Conservation (phyloP, 148 eudicot species). For the Silene uniflora region DNA sequence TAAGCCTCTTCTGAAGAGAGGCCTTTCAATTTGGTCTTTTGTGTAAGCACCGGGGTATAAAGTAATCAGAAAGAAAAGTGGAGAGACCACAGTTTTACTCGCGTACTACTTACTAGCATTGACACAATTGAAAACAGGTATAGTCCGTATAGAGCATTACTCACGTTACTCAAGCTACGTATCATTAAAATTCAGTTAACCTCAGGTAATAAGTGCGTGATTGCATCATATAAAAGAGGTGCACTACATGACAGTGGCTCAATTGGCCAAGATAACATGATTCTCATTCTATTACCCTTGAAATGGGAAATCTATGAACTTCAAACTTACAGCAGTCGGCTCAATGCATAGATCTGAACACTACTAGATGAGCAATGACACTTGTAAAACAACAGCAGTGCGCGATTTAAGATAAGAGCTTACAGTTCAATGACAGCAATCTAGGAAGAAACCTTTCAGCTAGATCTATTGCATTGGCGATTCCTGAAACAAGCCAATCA, state of each 20-base stretch:
- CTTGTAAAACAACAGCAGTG: neutral
- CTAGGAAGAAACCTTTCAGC: slow-evolving; percentile 89
- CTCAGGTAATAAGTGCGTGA: too few relatives aligned
- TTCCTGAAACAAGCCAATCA: slow-evolving; percentile 43
- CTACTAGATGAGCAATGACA: neutral
- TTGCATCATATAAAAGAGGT: too few relatives aligned
- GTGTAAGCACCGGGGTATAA: slow-evolving; percentile 53
- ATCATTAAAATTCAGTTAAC: too few relatives aligned
- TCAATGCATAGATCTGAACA: too few relatives aligned
- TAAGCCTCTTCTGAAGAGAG: slow-evolving; percentile 62
- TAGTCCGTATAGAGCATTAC: too few relatives aligned
- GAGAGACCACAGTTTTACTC: neutral
- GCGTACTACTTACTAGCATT: too few relatives aligned
- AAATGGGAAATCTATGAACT: neutral
- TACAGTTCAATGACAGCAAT: slow-evolving; percentile 72
- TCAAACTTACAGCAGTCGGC: neutral
- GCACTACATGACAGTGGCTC: too few relatives aligned
- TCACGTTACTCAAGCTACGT: too few relatives aligned
- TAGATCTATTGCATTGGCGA: slow-evolving; percentile 82
- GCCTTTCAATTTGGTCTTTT: slow-evolving; percentile 73
- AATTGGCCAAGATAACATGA: too few relatives aligned
- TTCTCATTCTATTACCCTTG: too few relatives aligned
- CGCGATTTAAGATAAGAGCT: slow-evolving; percentile 24
- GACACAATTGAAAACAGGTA: too few relatives aligned
- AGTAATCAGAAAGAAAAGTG: slow-evolving; percentile 9